phyloP scores from a whole-genome alignment of 306 rosid genomes.

The Vigna trinervia region DNA sequence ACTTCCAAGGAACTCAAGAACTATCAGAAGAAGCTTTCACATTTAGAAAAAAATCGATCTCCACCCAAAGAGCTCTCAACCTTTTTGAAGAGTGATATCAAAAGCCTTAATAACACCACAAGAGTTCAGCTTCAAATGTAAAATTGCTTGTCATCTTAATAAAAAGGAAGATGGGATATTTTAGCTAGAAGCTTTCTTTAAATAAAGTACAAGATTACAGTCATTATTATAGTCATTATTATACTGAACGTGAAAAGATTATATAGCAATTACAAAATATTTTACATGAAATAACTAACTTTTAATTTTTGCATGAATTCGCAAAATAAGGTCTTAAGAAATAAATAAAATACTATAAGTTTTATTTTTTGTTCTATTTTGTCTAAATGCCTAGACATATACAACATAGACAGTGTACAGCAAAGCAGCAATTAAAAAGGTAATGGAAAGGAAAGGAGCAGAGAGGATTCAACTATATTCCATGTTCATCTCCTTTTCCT shows the following conservation, averaged over 20 bases:
- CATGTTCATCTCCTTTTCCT: conserved; percentile 30
- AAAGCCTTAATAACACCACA: too few species aligned
- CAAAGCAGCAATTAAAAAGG: not conserved
- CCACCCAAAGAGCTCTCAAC: too few species aligned
- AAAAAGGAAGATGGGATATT: conserved; percentile 28
- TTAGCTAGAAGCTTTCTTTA: conserved; percentile 21
- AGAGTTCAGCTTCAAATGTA: too few species aligned
- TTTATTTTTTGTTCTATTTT: not conserved
- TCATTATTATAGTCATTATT: not conserved
- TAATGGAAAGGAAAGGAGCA: not conserved
- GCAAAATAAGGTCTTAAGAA: not conserved
- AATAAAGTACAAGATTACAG: not conserved
- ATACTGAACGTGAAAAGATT: conserved; percentile 17
- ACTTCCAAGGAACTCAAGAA: too few species aligned
- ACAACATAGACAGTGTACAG: conserved; percentile 6
- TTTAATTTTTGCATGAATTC: conserved; percentile 12
- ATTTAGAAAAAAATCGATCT: too few species aligned
- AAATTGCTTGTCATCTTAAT: conserved; percentile 6
- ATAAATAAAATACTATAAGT: not conserved
- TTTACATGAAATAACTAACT: conserved; percentile 8
- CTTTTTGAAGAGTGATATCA: too few species aligned
- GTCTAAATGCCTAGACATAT: not conserved
- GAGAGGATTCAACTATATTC: not conserved
- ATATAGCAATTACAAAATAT: conserved; percentile 11
- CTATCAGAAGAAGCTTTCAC: too few species aligned